These are phyloP conservation scores for Colletotrichum liriopes DNA, from an alignment of 2,329 filamentous ascomycete species.

Conservation along the genomic window DNA sequence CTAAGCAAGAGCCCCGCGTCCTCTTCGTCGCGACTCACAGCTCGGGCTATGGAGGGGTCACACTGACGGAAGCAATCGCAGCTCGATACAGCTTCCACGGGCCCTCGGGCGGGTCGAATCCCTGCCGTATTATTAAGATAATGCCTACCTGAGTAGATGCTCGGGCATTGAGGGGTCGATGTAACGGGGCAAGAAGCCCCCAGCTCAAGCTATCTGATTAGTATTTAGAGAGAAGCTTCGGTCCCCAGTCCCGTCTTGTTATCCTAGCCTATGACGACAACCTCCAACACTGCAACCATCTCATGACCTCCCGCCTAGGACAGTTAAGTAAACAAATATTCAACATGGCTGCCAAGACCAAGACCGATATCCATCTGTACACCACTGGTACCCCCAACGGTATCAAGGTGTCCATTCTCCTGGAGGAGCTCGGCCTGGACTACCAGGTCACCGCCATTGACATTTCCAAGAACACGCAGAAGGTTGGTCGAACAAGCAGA, in stretches of 20 bases:
- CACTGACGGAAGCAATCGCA: conserved; percentile 35
- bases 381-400: conserved; percentile 90
- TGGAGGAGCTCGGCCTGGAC: conserved; percentile 88
- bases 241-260: not conserved
- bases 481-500: conserved; percentile 36
- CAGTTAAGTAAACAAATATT: conserved; percentile 40
- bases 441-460: conserved; percentile 81
- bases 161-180: conserved; percentile 26
- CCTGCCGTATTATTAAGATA: conserved; percentile 28
- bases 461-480: conserved; percentile 73
- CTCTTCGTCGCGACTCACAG: not conserved
- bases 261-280: not conserved
- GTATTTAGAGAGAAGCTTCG: conserved; percentile 25
- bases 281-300: not conserved
- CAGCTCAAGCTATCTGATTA: conserved; percentile 9
- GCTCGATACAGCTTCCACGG: conserved; percentile 4
- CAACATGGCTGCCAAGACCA: conserved; percentile 59
- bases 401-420: conserved; percentile 88
- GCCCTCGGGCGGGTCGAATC: conserved; percentile 4
- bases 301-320: conserved; percentile 35
- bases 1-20: conserved; percentile 35
- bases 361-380: conserved; percentile 83
- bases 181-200: not conserved
- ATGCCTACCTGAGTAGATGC: not conserved
- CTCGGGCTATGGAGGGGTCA: conserved; percentile 25